Evolutionary conservation across 768 basidiomycete species (phyloP).

Genomic region (Psilocybe tampanensis): DNA sequence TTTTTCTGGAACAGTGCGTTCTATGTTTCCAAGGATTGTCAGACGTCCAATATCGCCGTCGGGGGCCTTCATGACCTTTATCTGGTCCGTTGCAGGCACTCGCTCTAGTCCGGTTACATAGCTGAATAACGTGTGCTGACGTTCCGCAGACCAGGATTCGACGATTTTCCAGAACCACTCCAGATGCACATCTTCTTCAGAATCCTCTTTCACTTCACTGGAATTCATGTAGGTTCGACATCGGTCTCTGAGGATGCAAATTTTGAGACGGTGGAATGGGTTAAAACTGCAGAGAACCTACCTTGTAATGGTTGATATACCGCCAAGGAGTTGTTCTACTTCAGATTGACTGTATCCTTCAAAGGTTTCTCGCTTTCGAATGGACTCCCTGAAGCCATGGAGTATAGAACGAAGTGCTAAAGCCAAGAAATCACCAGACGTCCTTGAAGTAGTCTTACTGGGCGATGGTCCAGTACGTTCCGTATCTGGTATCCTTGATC

Average conservation of each 20-base stretch:
- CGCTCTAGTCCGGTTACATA: slow-evolving; percentile 28
- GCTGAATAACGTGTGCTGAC: slow-evolving; percentile 22
- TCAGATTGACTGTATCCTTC: slow-evolving; percentile 21
- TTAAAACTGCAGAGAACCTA: slow-evolving; percentile 1
- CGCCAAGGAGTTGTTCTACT: slow-evolving; percentile 25
- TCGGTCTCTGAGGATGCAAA: slow-evolving; percentile 13
- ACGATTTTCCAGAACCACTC: slow-evolving; percentile 28
- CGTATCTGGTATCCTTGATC: background rate
- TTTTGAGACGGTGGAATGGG: background rate
- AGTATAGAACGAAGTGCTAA: slow-evolving; percentile 22
- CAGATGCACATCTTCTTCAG: slow-evolving; percentile 22
- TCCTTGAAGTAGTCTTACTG: background rate
- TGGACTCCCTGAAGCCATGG: slow-evolving; percentile 24
- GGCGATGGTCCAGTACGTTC: background rate
- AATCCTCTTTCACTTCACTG: slow-evolving; percentile 13
- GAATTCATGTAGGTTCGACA: slow-evolving; percentile 11
- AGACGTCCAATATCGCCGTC: slow-evolving; percentile 27
- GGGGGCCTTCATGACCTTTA: slow-evolving; percentile 27
- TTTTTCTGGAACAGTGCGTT: slow-evolving; percentile 26
- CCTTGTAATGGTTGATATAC: slow-evolving; percentile 23
- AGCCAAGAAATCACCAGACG: background rate
- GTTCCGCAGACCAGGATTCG: slow-evolving; percentile 25
- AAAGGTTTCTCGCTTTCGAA: slow-evolving; percentile 21
- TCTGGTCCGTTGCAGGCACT: slow-evolving; percentile 27
- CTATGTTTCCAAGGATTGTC: slow-evolving; percentile 27